Conservation (phyloP, 2,329 filamentous ascomycete species). For the Lecanicillium sp. region DNA sequence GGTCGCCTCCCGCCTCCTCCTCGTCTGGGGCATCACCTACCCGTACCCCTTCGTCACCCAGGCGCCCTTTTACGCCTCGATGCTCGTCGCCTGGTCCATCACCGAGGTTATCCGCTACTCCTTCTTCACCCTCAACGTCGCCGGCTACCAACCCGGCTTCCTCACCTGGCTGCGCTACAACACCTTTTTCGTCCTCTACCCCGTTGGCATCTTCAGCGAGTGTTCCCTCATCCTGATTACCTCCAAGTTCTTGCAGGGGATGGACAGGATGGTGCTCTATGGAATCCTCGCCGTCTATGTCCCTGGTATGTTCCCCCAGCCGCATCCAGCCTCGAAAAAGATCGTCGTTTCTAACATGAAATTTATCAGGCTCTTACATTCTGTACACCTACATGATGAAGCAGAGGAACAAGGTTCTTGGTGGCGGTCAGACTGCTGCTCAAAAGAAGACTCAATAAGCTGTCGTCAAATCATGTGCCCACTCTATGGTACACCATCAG, state of each 20-base stretch:
- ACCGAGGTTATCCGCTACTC: conserved; percentile 92
- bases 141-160: conserved; percentile 50
- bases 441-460: conserved; percentile 30
- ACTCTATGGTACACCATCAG: neutral
- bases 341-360: neutral
- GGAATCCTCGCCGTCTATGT: conserved; percentile 67
- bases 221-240: conserved; percentile 70
- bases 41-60: conserved; percentile 61
- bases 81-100: conserved; percentile 81
- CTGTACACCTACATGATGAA: conserved; percentile 93
- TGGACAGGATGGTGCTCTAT: conserved; percentile 53
- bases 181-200: conserved; percentile 89
- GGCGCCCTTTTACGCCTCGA: conserved; percentile 59
- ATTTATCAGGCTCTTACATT: conserved; percentile 58
- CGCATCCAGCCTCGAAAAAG: neutral
- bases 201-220: conserved; percentile 84
- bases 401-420: conserved; percentile 69
- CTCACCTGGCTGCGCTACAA: conserved; percentile 85
- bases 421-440: conserved; percentile 24
- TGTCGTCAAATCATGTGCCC: conserved; percentile 2
- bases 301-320: conserved; percentile 51
- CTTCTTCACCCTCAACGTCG: conserved; percentile 75
- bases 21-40: conserved; percentile 79
- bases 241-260: conserved; percentile 45
- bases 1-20: conserved; percentile 76